Evolutionary conservation across 1,284 basidiomycete species (phyloP).

Genomic region (Cryptococcus floricola): DNA sequence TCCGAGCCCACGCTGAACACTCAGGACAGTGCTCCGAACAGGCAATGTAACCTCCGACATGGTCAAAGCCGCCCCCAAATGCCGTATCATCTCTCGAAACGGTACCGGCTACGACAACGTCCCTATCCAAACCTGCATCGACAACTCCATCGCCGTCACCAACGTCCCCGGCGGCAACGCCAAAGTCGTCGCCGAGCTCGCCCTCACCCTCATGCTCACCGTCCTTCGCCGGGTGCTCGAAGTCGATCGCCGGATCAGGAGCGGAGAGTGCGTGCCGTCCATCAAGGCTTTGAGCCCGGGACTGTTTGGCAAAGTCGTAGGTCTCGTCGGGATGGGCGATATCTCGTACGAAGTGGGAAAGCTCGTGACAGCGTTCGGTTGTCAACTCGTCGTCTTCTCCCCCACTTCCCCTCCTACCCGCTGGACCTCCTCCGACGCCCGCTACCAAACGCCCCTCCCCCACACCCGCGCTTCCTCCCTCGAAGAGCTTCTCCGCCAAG

Average conservation of each 20-base stretch:
- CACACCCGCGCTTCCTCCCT: conserved; percentile 49
- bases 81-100: conserved; percentile 34
- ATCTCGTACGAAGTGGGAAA: conserved; percentile 43
- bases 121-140: conserved; percentile 48
- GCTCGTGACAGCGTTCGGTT: conserved; percentile 44
- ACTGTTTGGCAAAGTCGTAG: conserved; percentile 49
- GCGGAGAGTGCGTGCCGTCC: conserved; percentile 59
- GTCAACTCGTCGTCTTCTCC: conserved; percentile 45
- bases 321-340: conserved; percentile 51
- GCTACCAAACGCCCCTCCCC: conserved; percentile 44
- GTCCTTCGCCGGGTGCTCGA: conserved; percentile 57
- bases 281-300: conserved; percentile 48
- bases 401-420: conserved; percentile 40
- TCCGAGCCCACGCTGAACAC: neutral
- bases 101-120: conserved; percentile 39
- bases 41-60: conserved; percentile 20
- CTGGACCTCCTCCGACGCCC: conserved; percentile 34
- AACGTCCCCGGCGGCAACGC: conserved; percentile 53
- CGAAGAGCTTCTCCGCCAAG: conserved; percentile 43
- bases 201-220: conserved; percentile 58
- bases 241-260: conserved; percentile 50
- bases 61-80: conserved; percentile 18
- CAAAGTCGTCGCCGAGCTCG: conserved; percentile 56
- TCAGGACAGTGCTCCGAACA: conserved; percentile 26
- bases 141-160: conserved; percentile 57